Base-by-base conservation (phyloP, 225 moss, liverwort and hornwort genomes). In the Thuidium tamariscinum region DNA sequence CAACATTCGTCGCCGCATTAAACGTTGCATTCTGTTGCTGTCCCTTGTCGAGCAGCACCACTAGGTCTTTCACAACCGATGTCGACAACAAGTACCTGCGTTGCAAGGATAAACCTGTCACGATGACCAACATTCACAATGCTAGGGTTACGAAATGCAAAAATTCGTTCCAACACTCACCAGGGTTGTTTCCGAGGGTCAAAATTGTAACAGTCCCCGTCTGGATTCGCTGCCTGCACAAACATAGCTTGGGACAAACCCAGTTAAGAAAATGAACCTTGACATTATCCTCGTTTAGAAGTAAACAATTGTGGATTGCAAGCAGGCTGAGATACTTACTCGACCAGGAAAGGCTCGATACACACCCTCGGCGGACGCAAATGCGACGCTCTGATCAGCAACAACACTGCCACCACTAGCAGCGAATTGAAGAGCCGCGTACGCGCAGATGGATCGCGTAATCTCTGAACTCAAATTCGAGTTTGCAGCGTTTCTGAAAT, bases 51-150 rank as follows among this genome's bases (percentile, higher is more conserved):
- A 93, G 85, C 82, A 93, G 85, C 79, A 93, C 87, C 71, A 93
- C 93, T 25, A 93, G 78, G 72, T 93, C 93, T 89, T 93, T 93
- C 84, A 87, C 91, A 83, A 93, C 93, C 42, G 93, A 93, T 21
- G 88, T 93, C 51, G 93, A 74, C 82, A 87, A 52, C 79, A 93
- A 77, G 77, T 91, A 93, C 90, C 93, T 93, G 77, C 84, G 83
- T 55, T 44, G 46, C 78, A 69, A 81, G 78, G 39, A 57, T 41
- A 91, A 8, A 75, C 39, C 83, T 89, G 44, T 89, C 12, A 91
- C 30, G 46, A 51, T 84, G 29, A 78, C 23, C 42, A 85, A 29
- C 48, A 82, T 60, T 76, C 57, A 49, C 30, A 37, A 51, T 41
- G 30, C 60, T 83, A 80, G 48, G 77, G 49, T 66, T 77, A 57